Conservation (phyloP, 148 eudicot species). For the Cornus suecica region DNA sequence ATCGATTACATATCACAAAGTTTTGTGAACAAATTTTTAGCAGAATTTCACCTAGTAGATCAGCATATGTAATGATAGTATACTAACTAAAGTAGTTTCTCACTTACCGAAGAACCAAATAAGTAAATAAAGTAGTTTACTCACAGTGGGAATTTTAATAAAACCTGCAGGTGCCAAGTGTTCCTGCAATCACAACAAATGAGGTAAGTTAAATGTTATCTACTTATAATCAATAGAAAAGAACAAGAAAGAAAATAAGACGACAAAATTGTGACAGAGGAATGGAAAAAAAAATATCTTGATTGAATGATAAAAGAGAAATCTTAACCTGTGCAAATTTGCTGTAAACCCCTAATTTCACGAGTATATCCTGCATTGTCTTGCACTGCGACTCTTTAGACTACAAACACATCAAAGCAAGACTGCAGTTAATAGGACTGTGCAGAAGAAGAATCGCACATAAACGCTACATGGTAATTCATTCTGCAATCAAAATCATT, state of each 20-base stretch:
- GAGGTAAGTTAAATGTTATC: background rate
- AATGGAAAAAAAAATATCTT: no score
- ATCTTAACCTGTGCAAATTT: slow-evolving; percentile 38
- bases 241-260: background rate
- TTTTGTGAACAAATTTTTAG: no score
- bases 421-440: background rate
- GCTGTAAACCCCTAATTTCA: slow-evolving; percentile 34
- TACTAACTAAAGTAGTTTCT: background rate
- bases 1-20: no score
- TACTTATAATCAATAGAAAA: background rate
- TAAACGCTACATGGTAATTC: background rate
- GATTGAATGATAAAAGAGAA: background rate
- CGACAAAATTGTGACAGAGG: background rate
- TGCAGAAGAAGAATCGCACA: background rate
- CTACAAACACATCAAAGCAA: slow-evolving; percentile 27
- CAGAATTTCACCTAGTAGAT: no score
- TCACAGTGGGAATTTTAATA: slow-evolving; percentile 45
- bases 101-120: no score
- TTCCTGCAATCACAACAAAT: slow-evolving; percentile 28
- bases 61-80: no score
- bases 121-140: slow-evolving; percentile 13
- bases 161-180: slow-evolving; percentile 48
- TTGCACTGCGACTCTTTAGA: slow-evolving; percentile 30
- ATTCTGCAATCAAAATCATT: background rate
- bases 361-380: slow-evolving; percentile 33